Conservation (phyloP, 1,139 yeast genomes). For the Arxiozyma heterogenica region DNA sequence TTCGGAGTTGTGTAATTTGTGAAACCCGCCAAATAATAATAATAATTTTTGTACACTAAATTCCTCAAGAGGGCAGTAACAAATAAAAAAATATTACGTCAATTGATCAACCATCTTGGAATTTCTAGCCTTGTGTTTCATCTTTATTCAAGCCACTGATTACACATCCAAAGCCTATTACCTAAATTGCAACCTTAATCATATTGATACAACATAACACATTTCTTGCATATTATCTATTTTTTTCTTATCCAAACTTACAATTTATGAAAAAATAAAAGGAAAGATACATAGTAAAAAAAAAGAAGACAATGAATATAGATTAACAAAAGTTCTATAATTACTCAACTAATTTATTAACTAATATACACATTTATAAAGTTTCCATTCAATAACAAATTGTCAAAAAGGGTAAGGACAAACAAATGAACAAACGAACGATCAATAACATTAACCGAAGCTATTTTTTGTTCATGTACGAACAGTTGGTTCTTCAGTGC, state of each 20-base stretch:
- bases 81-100: no score
- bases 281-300: background rate
- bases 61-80: background rate
- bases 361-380: background rate
- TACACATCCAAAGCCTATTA: background rate
- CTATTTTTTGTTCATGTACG: slow-evolving; percentile 7
- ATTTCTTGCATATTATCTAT: no score
- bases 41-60: no score
- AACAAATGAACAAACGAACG: background rate
- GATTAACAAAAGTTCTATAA: background rate
- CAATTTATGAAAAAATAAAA: no score
- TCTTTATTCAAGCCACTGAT: background rate
- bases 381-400: background rate
- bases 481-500: slow-evolving; percentile 85
- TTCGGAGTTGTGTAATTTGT: background rate
- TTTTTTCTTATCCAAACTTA: background rate
- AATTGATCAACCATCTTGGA: background rate
- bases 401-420: background rate
- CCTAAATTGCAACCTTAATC: background rate
- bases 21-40: background rate
- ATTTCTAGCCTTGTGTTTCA: no score
- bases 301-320: no score
- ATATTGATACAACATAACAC: background rate
- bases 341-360: background rate
- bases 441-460: background rate